A percentile compares a stretch with the other conserved stretches of the same genome.
Conservation (phyloP, 2,329 filamentous ascomycete genomes). For the Aspergillus texensis region DNA sequence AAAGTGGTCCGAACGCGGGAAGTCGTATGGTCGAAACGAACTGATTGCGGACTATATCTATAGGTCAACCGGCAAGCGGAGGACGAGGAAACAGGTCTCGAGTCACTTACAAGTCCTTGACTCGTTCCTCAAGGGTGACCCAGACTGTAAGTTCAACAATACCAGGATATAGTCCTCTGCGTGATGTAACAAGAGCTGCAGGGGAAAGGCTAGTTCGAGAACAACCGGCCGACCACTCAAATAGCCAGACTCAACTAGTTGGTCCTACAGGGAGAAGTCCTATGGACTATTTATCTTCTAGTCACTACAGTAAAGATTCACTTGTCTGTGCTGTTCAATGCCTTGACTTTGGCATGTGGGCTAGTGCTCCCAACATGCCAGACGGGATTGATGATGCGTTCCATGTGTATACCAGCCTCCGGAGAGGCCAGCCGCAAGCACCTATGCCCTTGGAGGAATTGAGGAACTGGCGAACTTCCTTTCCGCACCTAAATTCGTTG, state of each 20-base stretch:
- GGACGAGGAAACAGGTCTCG: slow-evolving; percentile 64
- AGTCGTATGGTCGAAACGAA: slow-evolving; percentile 63
- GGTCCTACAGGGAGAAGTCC: slow-evolving; percentile 36
- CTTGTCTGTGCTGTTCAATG: slow-evolving; percentile 28
- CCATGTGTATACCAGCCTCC: slow-evolving; percentile 48
- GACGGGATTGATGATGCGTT: slow-evolving; percentile 41
- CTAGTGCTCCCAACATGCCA: slow-evolving; percentile 40
- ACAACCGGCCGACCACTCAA: slow-evolving; percentile 35
- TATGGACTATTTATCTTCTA: slow-evolving; percentile 33
- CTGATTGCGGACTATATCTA: slow-evolving; percentile 62
- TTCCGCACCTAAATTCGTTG: slow-evolving; percentile 42
- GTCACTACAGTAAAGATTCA: slow-evolving; percentile 31
- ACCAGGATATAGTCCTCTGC: neutral
- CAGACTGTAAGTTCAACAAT: slow-evolving; percentile 48
- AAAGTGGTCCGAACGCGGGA: slow-evolving; percentile 55
- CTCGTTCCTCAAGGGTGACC: slow-evolving; percentile 55
- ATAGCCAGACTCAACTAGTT: slow-evolving; percentile 33
- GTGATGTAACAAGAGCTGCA: slow-evolving; percentile 12
- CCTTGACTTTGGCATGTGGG: slow-evolving; percentile 51
- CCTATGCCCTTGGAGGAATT: slow-evolving; percentile 44
- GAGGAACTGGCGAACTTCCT: slow-evolving; percentile 44
- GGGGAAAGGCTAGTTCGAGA: slow-evolving; percentile 45
- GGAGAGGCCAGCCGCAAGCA: slow-evolving; percentile 41
- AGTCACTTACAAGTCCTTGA: slow-evolving; percentile 67
- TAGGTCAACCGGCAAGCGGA: slow-evolving; percentile 55